phyloP scores from a whole-genome alignment of 495 filamentous ascomycete genomes.

The Aspergillus steynii region DNA sequence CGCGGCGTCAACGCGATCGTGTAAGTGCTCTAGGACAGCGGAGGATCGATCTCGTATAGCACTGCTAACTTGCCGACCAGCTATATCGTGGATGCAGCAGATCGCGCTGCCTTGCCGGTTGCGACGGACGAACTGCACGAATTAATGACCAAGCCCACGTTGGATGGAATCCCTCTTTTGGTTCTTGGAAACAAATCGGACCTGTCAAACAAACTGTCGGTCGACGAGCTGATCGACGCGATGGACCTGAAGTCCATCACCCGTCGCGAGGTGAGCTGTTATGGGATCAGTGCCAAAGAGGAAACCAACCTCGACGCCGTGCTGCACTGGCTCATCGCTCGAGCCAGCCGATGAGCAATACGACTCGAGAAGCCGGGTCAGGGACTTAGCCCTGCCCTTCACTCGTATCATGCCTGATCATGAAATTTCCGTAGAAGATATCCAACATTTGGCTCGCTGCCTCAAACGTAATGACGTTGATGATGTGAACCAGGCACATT shows the following conservation, averaged over 20 bases:
- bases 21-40: conserved; percentile 41
- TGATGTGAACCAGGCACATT: conserved; percentile 24
- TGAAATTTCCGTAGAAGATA: conserved; percentile 17
- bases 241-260: conserved; percentile 88
- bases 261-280: conserved; percentile 95
- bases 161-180: conserved; percentile 90
- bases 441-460: conserved; percentile 22
- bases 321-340: conserved; percentile 92
- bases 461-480: conserved; percentile 30
- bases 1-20: conserved; percentile 97
- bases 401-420: not conserved
- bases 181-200: conserved; percentile 98
- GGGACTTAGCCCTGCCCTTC: conserved; percentile 9
- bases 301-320: conserved; percentile 98
- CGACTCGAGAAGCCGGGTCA: not conserved
- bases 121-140: conserved; percentile 91
- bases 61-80: conserved; percentile 37
- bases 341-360: conserved; percentile 55
- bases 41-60: not conserved
- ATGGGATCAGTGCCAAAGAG: conserved; percentile 97
- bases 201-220: conserved; percentile 78
- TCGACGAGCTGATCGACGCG: conserved; percentile 92
- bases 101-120: conserved; percentile 74
- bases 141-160: conserved; percentile 78
- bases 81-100: conserved; percentile 94